phyloP scores from a whole-genome alignment of 495 filamentous ascomycete genomes.

The Cudoniella acicularis region DNA sequence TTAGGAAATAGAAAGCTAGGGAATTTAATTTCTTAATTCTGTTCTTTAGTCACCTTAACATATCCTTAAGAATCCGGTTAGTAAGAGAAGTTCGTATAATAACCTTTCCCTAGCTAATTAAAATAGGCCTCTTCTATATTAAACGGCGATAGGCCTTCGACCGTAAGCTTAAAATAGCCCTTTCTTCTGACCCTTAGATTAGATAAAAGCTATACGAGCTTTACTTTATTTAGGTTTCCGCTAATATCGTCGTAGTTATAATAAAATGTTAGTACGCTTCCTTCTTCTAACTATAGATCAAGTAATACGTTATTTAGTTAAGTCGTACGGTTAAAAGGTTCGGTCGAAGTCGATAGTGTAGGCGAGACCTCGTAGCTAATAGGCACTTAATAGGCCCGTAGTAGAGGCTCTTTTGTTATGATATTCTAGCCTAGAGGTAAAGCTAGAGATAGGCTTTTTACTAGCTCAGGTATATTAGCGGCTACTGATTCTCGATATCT shows the following conservation, averaged over 20 bases:
- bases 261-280: not conserved
- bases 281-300: not conserved
- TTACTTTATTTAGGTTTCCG: not conserved
- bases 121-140: not conserved
- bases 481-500: not conserved
- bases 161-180: not conserved
- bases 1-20: not conserved
- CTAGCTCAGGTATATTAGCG: not conserved
- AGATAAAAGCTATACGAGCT: not conserved
- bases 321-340: no score
- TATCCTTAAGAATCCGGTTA: not conserved
- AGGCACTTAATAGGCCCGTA: not conserved
- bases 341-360: not conserved
- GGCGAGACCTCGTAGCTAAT: not conserved
- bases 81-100: not conserved
- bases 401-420: not conserved
- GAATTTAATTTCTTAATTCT: not conserved
- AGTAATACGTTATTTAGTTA: not conserved
- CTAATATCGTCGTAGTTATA: not conserved
- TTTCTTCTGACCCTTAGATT: not conserved
- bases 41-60: not conserved
- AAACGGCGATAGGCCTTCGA: not conserved
- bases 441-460: not conserved
- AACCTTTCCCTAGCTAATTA: not conserved
- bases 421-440: not conserved